phyloP scores from a whole-genome alignment of 345 rosid species.

The Eucalyptus globulus region DNA sequence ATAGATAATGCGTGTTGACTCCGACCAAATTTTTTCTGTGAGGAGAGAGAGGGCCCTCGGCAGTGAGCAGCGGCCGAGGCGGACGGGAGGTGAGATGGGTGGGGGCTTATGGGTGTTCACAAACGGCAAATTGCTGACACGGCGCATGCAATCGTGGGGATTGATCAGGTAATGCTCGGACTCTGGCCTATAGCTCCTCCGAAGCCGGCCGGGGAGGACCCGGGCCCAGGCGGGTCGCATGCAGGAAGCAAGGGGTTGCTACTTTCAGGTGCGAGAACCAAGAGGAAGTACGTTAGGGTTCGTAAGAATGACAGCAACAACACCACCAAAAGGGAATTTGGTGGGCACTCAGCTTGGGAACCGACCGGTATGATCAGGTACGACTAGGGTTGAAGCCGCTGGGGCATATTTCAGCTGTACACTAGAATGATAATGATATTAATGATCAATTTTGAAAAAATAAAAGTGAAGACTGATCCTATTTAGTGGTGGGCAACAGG shows the following conservation, averaged over 20 bases:
- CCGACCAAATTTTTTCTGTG: too few relatives aligned
- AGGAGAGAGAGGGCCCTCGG: background rate
- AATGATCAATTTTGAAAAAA: too few relatives aligned
- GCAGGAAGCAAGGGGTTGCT: background rate
- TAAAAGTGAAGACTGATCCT: too few relatives aligned
- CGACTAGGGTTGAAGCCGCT: too few relatives aligned
- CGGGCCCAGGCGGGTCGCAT: background rate
- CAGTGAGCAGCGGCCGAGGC: background rate
- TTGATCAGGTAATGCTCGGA: too few relatives aligned
- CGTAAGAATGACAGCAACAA: background rate
- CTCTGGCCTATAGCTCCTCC: slow-evolving; percentile 2
- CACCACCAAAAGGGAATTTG: background rate
- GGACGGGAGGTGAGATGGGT: background rate
- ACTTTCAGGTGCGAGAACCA: background rate
- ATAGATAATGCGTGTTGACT: too few relatives aligned
- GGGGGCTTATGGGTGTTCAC: background rate
- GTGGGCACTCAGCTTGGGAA: slow-evolving; percentile 26
- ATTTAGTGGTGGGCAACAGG: too few relatives aligned
- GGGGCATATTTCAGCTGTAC: too few relatives aligned
- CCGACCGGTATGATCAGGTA: background rate
- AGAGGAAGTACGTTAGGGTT: background rate
- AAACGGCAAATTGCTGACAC: background rate
- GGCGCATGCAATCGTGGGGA: too few relatives aligned
- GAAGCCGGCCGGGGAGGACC: background rate
- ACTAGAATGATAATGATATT: too few relatives aligned